Conservation (phyloP, 2,329 filamentous ascomycete species). For the Paramyrothecium roridum region DNA sequence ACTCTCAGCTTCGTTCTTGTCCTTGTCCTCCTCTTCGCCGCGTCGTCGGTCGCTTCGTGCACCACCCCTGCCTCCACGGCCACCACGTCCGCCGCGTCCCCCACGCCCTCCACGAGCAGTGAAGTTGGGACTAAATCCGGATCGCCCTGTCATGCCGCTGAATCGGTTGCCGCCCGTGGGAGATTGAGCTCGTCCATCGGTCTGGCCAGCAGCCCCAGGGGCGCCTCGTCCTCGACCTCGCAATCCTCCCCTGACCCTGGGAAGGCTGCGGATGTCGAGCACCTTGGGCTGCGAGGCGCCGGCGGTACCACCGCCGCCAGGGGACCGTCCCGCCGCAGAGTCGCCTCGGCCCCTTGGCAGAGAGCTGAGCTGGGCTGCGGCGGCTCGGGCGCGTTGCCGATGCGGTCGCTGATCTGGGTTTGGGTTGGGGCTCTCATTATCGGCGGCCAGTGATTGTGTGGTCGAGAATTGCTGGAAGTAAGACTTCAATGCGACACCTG, state of each 20-base stretch:
- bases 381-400: slow-evolving; percentile 28
- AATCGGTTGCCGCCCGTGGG: slow-evolving; percentile 5
- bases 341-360: slow-evolving; percentile 18
- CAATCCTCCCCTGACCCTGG: slow-evolving; percentile 19
- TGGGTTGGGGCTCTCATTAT: slow-evolving; percentile 14
- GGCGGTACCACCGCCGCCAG: slow-evolving; percentile 1
- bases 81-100: slow-evolving; percentile 12
- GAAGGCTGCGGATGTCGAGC: slow-evolving; percentile 36
- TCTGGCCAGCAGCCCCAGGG: neutral
- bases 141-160: slow-evolving; percentile 6
- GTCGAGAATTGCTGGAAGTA: slow-evolving; percentile 36
- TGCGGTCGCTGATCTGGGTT: slow-evolving; percentile 4
- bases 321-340: neutral
- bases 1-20: slow-evolving; percentile 14
- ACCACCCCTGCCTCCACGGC: slow-evolving; percentile 13
- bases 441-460: slow-evolving; percentile 28
- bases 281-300: slow-evolving; percentile 25
- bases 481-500: slow-evolving; percentile 23
- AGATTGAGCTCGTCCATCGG: neutral
- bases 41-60: slow-evolving; percentile 6
- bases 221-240: slow-evolving; percentile 19
- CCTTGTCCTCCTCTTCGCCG: slow-evolving; percentile 8
- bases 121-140: neutral
- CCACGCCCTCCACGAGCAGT: slow-evolving; percentile 4
- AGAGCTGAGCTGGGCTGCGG: slow-evolving; percentile 29